These are phyloP conservation scores for Boletus reticuloceps DNA, from an alignment of 768 basidiomycete species.

Conservation along the genomic window DNA sequence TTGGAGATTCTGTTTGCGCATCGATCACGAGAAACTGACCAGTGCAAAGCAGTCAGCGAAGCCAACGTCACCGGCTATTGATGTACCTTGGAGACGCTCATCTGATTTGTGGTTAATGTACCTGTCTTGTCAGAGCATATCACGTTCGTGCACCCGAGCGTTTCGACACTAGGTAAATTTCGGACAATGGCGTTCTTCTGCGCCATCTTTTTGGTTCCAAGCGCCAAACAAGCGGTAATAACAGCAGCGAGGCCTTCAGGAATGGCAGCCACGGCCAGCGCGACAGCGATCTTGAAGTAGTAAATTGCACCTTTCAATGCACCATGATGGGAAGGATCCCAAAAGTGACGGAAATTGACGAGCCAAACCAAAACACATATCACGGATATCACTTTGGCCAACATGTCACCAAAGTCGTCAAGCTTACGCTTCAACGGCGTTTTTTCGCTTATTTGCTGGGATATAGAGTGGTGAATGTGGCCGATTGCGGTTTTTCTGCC, in stretches of 20 bases:
- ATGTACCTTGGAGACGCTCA: conserved; percentile 84
- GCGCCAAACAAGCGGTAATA: conserved; percentile 93
- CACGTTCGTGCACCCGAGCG: conserved; percentile 95
- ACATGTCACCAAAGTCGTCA: conserved; percentile 96
- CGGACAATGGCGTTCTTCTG: conserved; percentile 98
- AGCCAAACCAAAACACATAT: conserved; percentile 98
- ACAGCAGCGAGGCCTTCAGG: conserved; percentile 98
- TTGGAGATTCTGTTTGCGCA: conserved; percentile 43
- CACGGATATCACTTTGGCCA: conserved; percentile 96
- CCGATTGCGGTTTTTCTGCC: conserved; percentile 91
- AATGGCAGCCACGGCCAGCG: conserved; percentile 97
- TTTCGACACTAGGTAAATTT: conserved; percentile 95
- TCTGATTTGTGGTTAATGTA: conserved; percentile 94
- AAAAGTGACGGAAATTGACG: conserved; percentile 95
- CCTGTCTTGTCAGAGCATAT: conserved; percentile 99
- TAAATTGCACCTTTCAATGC: conserved; percentile 92
- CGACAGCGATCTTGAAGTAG: conserved; percentile 99
- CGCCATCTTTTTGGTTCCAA: conserved; percentile 99
- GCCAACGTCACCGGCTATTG: not conserved
- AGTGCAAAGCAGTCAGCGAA: conserved; percentile 6
- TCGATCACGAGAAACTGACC: conserved; percentile 75
- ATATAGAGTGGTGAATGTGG: conserved; percentile 95
- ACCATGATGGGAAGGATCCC: conserved; percentile 91
- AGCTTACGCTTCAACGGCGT: conserved; percentile 96
- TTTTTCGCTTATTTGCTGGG: conserved; percentile 90